Conservation (phyloP, 805 yeast genomes). For the Saccharomyces mikatae region DNA sequence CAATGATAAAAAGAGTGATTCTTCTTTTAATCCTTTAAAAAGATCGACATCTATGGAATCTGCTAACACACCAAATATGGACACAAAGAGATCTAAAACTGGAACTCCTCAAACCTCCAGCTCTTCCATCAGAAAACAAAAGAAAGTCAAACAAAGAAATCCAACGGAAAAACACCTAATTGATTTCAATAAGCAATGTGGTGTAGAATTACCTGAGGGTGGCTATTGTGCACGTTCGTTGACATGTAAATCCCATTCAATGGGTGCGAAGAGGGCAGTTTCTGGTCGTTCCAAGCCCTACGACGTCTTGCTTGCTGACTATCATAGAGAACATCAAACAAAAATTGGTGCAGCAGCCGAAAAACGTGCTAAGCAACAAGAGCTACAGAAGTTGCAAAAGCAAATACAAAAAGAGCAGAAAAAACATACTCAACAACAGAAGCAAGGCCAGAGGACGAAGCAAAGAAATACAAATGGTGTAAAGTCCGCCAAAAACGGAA, state of each 20-base stretch:
- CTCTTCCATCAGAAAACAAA: conserved; percentile 22
- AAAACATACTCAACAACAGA: conserved; percentile 31
- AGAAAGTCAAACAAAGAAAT: conserved; percentile 44
- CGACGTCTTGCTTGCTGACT: conserved; percentile 77
- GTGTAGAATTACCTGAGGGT: conserved; percentile 90
- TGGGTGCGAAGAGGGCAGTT: conserved; percentile 97
- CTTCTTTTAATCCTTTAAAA: not conserved
- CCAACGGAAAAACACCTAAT: conserved; percentile 63
- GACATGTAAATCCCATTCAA: conserved; percentile 95
- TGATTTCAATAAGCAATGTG: conserved; percentile 91
- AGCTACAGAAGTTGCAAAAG: conserved; percentile 27
- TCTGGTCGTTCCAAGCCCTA: conserved; percentile 89
- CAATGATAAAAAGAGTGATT: not conserved
- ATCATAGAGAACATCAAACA: conserved; percentile 88
- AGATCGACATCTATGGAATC: conserved; percentile 14
- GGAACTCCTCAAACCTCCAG: conserved; percentile 7
- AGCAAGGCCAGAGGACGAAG: conserved; percentile 30
- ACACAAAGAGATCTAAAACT: conserved; percentile 9
- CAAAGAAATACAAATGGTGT: conserved; percentile 15
- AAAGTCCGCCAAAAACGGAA: not conserved
- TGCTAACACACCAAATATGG: conserved; percentile 15
- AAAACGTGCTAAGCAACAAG: conserved; percentile 66
- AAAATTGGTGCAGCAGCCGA: conserved; percentile 76
- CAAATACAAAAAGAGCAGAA: conserved; percentile 23
- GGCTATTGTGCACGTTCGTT: conserved; percentile 91